phyloP scores from a whole-genome alignment of 2,329 filamentous ascomycete genomes.

The Hymenoscyphus fraxineus region DNA sequence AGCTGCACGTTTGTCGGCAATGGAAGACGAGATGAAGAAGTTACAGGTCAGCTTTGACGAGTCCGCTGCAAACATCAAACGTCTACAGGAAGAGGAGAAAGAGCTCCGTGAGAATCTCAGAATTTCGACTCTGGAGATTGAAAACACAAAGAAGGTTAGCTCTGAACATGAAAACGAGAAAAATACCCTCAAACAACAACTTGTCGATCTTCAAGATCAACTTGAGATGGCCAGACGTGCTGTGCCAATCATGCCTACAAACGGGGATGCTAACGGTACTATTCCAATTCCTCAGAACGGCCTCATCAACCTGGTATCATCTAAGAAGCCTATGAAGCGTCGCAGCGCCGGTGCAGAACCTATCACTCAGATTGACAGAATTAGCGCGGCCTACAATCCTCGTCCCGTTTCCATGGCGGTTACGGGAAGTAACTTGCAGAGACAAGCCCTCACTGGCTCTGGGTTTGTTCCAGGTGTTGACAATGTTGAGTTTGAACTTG shows the following conservation, averaged over 20 bases:
- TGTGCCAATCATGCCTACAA: conserved; percentile 59
- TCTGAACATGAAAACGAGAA: conserved; percentile 81
- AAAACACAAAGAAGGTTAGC: conserved; percentile 71
- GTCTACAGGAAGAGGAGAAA: conserved; percentile 91
- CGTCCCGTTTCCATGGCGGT: conserved; percentile 95
- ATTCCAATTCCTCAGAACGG: conserved; percentile 60
- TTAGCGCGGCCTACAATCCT: conserved; percentile 89
- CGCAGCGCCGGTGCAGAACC: conserved; percentile 85
- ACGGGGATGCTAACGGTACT: conserved; percentile 66
- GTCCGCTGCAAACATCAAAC: conserved; percentile 83
- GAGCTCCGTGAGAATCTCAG: conserved; percentile 79
- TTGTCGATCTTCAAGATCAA: conserved; percentile 87
- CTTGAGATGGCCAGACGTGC: conserved; percentile 77
- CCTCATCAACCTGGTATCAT: conserved; percentile 93
- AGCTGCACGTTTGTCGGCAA: conserved; percentile 79
- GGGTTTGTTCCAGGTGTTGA: conserved; percentile 79
- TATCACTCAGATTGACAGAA: conserved; percentile 74
- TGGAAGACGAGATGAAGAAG: conserved; percentile 95
- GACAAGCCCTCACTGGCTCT: conserved; percentile 69
- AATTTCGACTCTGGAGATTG: conserved; percentile 74
- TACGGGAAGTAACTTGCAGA: conserved; percentile 57
- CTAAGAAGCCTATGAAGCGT: conserved; percentile 87
- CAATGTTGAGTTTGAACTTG: conserved; percentile 91
- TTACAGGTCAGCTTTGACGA: conserved; percentile 87
- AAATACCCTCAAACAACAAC: conserved; percentile 76